Evolutionary conservation across 176 grass and related monocot genomes (phyloP).

Genomic region (Triticum aestivum): DNA sequence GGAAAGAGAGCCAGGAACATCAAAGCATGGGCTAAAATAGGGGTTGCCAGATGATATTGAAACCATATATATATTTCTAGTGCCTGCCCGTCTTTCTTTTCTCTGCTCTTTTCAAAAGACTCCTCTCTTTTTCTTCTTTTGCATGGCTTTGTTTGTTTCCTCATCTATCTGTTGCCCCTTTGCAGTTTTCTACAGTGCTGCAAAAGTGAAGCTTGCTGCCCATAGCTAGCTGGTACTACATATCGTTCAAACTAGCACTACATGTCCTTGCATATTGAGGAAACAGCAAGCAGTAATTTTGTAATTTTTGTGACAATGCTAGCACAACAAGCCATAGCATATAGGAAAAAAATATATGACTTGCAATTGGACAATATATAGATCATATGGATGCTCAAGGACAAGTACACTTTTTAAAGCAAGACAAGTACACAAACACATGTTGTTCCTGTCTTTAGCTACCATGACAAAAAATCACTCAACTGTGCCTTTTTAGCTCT

Average conservation of each 20-base stretch:
- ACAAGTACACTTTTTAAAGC: slow-evolving; percentile 8
- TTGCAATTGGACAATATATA: slow-evolving; percentile 5
- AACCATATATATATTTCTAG: slow-evolving; percentile 17
- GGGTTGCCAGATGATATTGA: slow-evolving; percentile 18
- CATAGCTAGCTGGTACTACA: neutral
- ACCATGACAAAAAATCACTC: slow-evolving; percentile 36
- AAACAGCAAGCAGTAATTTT: neutral
- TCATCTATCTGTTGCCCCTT: slow-evolving; percentile 27
- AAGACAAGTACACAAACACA: slow-evolving; percentile 14
- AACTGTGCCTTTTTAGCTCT: neutral
- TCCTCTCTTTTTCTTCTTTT: slow-evolving; percentile 36
- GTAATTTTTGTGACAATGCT: neutral
- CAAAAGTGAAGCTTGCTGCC: slow-evolving; percentile 19
- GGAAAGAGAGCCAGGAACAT: slow-evolving; percentile 29
- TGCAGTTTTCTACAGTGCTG: slow-evolving; percentile 14
- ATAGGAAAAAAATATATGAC: neutral
- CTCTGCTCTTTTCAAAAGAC: slow-evolving; percentile 27
- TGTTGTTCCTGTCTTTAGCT: slow-evolving; percentile 25
- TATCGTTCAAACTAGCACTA: slow-evolving; percentile 25
- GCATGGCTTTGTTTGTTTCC: slow-evolving; percentile 31
- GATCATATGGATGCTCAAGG: neutral
- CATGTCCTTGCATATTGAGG: neutral
- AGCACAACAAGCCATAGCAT: neutral
- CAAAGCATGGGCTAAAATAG: slow-evolving; percentile 43
- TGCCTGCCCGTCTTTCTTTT: slow-evolving; percentile 9